Evolutionary conservation across 2,329 filamentous ascomycete species (phyloP), one percentile per base, ranked within the genome.

Genomic region (Alternaria brassicicola): DNA sequence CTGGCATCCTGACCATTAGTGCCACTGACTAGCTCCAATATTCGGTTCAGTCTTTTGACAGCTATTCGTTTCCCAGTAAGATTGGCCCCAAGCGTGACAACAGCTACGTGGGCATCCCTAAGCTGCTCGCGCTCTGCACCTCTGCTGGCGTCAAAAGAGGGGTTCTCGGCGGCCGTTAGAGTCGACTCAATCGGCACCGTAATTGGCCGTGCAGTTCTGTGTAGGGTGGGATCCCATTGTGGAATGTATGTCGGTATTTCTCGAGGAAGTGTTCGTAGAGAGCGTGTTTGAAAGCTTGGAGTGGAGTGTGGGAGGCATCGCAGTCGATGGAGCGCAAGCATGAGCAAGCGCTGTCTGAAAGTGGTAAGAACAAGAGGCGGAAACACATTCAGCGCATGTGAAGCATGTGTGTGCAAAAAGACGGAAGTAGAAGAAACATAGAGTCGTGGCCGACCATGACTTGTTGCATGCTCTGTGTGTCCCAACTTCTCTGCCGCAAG

Each of bases 211-310:
- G 38, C 10, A 23, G 61, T 13, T 5, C n/a, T 50, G 39, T 70
- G 60, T n/a, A 49, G 49, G 6, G 69, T 67, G 9, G 73, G 73
- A 50, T 74, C 57, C 72, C 72, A 76, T 64, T 42, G 36, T 45
- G 61, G 65, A 23, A 64, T 10, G 19, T 70, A 71, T n/a, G 41
- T 36, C 3, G 72, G 67, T 28, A 70, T 66, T 19, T 46, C 41
- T 9, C 61, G 61, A 17, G 73, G 72, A 26, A 60, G 47, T n/a
- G 71, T 73, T 31, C 60, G 69, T 30, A 76, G 35, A 6, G 55
- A 61, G 49, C 72, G 71, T 19, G 45, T 49, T 38, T 67, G 69
- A 26, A 59, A 51, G 47, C 25, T 42, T 45, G 39, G 57, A 47
- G 57, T 46, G 54, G 64, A 64, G 64, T 61, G 58, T 53, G 62